phyloP scores from a whole-genome alignment of 352 stramenopile genomes.

The Globisporangium iwayamae region DNA sequence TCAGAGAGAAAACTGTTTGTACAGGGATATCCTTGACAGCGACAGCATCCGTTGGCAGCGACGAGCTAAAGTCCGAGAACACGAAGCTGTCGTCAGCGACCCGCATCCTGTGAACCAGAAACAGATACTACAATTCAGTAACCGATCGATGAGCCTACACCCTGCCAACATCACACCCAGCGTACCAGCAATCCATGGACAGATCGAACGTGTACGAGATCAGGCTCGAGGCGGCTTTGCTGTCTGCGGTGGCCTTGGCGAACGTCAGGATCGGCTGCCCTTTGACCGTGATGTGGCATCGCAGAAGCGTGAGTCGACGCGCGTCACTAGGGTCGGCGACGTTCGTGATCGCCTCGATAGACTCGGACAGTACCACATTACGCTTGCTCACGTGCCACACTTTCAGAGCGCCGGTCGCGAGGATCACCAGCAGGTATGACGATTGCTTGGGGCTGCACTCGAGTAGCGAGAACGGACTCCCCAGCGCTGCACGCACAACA shows the following conservation, averaged over 20 bases:
- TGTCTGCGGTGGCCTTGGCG: constrained; percentile 52
- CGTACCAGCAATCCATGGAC: constrained; percentile 70
- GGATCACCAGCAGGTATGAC: constrained; percentile 70
- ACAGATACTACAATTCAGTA: constrained; percentile 1
- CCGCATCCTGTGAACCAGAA: constrained; percentile 55
- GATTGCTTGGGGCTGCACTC: constrained; percentile 67
- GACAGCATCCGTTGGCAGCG: constrained; percentile 69
- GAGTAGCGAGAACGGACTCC: constrained; percentile 53
- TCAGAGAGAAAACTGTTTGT: constrained; percentile 1
- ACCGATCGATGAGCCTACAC: neutral
- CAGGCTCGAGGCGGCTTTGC: constrained; percentile 47
- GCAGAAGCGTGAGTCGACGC: constrained; percentile 61
- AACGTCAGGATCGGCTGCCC: constrained; percentile 85
- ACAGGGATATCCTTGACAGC: constrained; percentile 62
- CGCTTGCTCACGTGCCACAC: constrained; percentile 66
- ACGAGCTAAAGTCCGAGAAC: constrained; percentile 81
- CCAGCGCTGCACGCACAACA: constrained; percentile 40
- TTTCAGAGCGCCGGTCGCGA: constrained; percentile 54
- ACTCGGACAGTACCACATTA: constrained; percentile 49
- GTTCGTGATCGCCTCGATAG: constrained; percentile 61
- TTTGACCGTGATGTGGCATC: constrained; percentile 62
- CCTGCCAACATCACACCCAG: neutral
- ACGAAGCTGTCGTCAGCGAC: constrained; percentile 83
- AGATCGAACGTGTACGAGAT: constrained; percentile 80
- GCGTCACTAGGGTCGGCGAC: constrained; percentile 23